Evolutionary conservation across 2,329 filamentous ascomycete genomes (phyloP).

Genomic region (Exserohilum turcica): DNA sequence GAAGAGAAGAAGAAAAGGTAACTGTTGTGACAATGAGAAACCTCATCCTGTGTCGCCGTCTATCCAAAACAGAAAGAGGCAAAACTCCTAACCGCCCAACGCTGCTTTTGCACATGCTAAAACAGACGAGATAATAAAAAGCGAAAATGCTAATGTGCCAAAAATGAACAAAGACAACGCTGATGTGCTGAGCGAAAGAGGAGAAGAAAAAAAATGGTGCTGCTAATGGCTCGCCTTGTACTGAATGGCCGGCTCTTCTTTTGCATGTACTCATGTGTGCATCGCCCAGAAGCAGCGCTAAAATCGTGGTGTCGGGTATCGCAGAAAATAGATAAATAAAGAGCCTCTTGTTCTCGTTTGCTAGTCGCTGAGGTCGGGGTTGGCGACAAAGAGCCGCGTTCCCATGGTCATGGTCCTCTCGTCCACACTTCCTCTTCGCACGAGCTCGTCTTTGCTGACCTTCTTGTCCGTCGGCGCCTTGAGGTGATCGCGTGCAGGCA

Average conservation of each 20-base stretch:
- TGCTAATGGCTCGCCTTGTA: background rate
- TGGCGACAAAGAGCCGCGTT: conserved; percentile 79
- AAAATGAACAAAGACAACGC: background rate
- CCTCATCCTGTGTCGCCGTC: background rate
- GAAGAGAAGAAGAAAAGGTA: background rate
- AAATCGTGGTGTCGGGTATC: conserved; percentile 39
- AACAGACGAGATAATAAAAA: background rate
- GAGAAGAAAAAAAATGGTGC: conserved; percentile 3
- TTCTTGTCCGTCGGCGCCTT: conserved; percentile 57
- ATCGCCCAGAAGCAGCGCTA: conserved; percentile 2
- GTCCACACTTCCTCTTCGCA: conserved; percentile 79
- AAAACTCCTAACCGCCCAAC: background rate
- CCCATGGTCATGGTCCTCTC: conserved; percentile 77
- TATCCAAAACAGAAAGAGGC: conserved; percentile 2
- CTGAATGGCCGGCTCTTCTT: background rate
- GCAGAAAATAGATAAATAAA: conserved; percentile 32
- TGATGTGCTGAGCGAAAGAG: conserved; percentile 1
- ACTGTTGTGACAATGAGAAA: background rate
- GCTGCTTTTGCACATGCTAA: background rate
- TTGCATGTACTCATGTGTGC: conserved; percentile 5
- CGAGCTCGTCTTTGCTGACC: conserved; percentile 69
- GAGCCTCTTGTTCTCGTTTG: conserved; percentile 22
- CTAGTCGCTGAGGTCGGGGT: conserved; percentile 69
- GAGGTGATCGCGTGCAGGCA: conserved; percentile 47
- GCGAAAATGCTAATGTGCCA: background rate